Base-by-base conservation (phyloP, 2,329 filamentous ascomycete species). In the Didymella pomorum region DNA sequence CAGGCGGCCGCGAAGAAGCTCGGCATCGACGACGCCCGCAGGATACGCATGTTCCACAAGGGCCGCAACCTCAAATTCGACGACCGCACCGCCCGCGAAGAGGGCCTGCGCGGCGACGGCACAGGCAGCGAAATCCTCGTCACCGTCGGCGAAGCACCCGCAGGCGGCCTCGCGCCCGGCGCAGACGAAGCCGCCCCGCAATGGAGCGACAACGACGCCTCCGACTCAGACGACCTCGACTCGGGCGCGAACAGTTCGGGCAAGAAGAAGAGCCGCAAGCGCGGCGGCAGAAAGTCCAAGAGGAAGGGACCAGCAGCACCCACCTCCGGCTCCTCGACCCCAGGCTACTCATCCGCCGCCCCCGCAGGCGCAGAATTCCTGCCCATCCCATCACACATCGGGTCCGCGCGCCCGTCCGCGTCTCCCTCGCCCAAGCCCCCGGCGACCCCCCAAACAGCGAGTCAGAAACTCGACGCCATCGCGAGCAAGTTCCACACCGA, bases 41-140 rank as follows among this genome's bases (percentile, higher is more conserved):
- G 83, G 45, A 80, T 92, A 71, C 90, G 88, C 74, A 81, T 93
- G 70, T 82, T 90, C 57, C 92, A 90, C 80, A 92, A 92, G 75
- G 90, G 90, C 54, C 84, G 83, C 62, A 86, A 88, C 64, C 78
- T 93, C 50, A 90, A 89, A 75, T 86, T 91, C 64, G 83, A 86
- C 41, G 79, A 82, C 31, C 79, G 80, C 53, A 82, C 83, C 2
- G 82, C 86, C 55, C 81, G 84, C 59, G 81, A 84, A 39, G 88
- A 87, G 64, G 85, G 85, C 16, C 81, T 89, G 46, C 71, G 77
- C 28, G 77, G 80, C 55, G 87, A 87, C 72, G 84, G 86, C 68
- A 81, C 84, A 59, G 74, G 75, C 56, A 85, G 83, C 68, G 87
- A 89, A 74, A 79, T 90, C 39, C 70, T 89, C 60, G 84, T 86